Evolutionary conservation across 257 asterid species (phyloP).

Genomic region (Anisodus tanguticus): DNA sequence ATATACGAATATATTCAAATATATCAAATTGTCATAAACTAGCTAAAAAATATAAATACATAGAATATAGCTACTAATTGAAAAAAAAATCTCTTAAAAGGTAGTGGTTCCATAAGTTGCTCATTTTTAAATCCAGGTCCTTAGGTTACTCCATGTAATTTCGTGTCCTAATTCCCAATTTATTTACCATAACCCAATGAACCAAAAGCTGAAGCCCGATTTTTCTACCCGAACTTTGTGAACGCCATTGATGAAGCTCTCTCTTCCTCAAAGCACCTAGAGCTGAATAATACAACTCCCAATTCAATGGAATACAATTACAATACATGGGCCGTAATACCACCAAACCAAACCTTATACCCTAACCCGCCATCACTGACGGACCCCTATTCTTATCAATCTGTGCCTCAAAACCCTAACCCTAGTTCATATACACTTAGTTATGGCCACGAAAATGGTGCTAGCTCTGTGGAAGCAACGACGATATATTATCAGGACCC

Average conservation of each 20-base stretch:
- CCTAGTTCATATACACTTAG: background rate
- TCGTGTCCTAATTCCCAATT: no score
- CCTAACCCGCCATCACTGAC: background rate
- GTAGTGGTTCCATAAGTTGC: no score
- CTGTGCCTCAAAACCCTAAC: conserved; percentile 40
- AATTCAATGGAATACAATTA: conserved; percentile 28
- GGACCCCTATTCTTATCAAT: background rate
- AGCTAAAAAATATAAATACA: no score
- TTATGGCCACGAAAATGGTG: conserved; percentile 15
- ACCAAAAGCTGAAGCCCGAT: background rate
- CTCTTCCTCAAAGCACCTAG: background rate
- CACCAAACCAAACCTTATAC: conserved; percentile 12
- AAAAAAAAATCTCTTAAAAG: no score
- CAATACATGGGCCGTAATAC: conserved; percentile 10
- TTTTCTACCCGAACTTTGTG: background rate
- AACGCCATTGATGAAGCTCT: conserved; percentile 9
- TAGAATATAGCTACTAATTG: no score
- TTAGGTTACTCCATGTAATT: no score
- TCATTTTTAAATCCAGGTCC: no score
- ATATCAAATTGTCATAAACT: no score
- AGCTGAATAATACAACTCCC: background rate
- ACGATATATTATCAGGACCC: conserved; percentile 28
- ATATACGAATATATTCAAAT: no score
- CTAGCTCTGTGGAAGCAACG: background rate
- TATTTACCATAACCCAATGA: background rate